phyloP scores from a whole-genome alignment of 1,284 basidiomycete genomes.

The Ustilago vetiveriae region DNA sequence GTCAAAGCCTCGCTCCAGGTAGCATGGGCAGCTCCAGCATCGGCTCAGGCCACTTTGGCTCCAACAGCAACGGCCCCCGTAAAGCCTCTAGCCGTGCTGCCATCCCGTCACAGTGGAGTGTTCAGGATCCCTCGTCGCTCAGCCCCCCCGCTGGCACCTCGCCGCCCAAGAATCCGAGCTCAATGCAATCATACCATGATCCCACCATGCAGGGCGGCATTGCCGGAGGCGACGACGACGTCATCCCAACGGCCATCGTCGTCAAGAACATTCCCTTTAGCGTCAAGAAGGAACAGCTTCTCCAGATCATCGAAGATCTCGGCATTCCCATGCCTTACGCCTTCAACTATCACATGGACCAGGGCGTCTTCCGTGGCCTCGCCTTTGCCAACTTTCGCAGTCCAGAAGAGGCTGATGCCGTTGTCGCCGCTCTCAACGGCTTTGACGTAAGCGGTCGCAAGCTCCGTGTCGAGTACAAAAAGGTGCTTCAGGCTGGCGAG shows the following conservation, averaged over 20 bases:
- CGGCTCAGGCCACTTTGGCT: constrained; percentile 43
- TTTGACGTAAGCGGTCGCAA: constrained; percentile 95
- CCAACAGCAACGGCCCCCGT: constrained; percentile 21
- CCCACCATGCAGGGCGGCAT: not conserved
- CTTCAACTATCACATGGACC: constrained; percentile 76
- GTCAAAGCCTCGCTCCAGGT: constrained; percentile 41
- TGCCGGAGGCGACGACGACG: constrained; percentile 78
- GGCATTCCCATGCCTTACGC: constrained; percentile 98
- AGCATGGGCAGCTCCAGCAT: constrained; percentile 29
- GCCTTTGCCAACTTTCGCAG: constrained; percentile 99
- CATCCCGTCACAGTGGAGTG: constrained; percentile 48
- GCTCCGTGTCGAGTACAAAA: constrained; percentile 98
- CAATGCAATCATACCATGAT: constrained; percentile 16
- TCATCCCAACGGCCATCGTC: constrained; percentile 98
- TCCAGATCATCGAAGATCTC: constrained; percentile 93
- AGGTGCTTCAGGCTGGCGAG: constrained; percentile 96
- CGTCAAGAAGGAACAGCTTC: constrained; percentile 91
- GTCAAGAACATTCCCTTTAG: constrained; percentile 99
- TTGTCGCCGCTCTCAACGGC: constrained; percentile 92
- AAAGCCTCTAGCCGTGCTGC: constrained; percentile 37
- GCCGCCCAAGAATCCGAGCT: constrained; percentile 20
- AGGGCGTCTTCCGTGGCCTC: constrained; percentile 89
- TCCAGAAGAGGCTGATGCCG: constrained; percentile 88
- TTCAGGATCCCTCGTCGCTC: constrained; percentile 31
- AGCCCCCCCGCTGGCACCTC: constrained; percentile 27